Evolutionary conservation across 441 rosid genomes (phyloP).

Genomic region (Brassica hybrid): DNA sequence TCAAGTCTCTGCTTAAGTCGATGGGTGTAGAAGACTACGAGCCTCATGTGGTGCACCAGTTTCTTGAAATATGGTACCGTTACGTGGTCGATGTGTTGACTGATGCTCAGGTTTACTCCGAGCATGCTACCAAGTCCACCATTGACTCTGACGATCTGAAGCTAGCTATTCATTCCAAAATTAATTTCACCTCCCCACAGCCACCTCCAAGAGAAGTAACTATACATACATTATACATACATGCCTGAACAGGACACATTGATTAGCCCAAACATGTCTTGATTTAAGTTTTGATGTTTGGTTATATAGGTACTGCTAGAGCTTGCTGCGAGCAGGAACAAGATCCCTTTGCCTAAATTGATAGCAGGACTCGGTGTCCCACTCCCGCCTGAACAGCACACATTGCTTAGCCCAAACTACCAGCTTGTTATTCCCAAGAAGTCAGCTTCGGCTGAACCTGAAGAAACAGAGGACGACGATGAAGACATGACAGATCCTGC

Average conservation of each 20-base stretch:
- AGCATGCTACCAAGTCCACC: slow-evolving; percentile 79
- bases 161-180: slow-evolving; percentile 89
- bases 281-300: slow-evolving; percentile 3
- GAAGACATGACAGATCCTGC: slow-evolving; percentile 62
- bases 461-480: slow-evolving; percentile 76
- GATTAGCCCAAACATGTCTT: background rate
- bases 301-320: slow-evolving; percentile 65
- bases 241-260: no score
- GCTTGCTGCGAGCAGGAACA: slow-evolving; percentile 81
- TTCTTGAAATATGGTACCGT: slow-evolving; percentile 89
- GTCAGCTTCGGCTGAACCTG: slow-evolving; percentile 56
- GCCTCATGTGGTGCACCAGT: slow-evolving; percentile 84
- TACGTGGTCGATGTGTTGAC: slow-evolving; percentile 80
- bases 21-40: slow-evolving; percentile 95
- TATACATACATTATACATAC: no score
- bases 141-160: slow-evolving; percentile 86
- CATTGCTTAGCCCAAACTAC: slow-evolving; percentile 75
- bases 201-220: slow-evolving; percentile 91
- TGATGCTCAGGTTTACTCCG: slow-evolving; percentile 89
- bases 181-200: slow-evolving; percentile 83
- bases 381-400: slow-evolving; percentile 86
- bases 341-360: slow-evolving; percentile 81
- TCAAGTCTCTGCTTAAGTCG: slow-evolving; percentile 77
- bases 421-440: slow-evolving; percentile 74
- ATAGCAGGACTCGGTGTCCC: slow-evolving; percentile 69